phyloP scores from a whole-genome alignment of 192 early-diverging fungal species.

The Cetraspora pellucida region DNA sequence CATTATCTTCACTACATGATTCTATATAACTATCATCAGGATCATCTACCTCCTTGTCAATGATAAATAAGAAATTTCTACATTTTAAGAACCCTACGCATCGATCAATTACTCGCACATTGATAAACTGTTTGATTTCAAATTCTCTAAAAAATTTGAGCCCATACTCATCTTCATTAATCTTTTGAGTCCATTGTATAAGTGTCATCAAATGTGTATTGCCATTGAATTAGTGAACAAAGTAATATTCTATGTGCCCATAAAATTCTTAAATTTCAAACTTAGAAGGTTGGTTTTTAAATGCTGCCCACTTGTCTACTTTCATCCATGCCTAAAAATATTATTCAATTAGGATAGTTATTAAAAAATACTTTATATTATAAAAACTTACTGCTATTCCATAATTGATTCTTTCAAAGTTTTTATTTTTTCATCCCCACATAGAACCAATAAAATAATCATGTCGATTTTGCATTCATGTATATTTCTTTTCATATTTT shows the following conservation, averaged over 20 bases:
- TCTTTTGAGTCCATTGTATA: neutral
- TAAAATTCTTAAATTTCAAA: conserved; percentile 1
- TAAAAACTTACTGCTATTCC: conserved; percentile 3
- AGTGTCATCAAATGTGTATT: neutral
- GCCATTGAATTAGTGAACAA: neutral
- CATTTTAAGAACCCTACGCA: neutral
- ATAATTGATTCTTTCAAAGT: neutral
- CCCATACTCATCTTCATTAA: conserved; percentile 1
- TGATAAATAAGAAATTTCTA: neutral
- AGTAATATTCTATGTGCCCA: neutral
- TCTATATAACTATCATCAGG: neutral
- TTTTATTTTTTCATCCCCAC: neutral
- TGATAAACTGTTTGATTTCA: neutral
- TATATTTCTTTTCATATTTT: neutral
- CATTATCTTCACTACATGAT: neutral
- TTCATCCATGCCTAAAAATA: neutral
- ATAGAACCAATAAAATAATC: neutral
- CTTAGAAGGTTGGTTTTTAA: neutral
- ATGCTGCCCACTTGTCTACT: conserved; percentile 3
- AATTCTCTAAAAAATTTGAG: neutral
- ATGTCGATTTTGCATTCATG: neutral
- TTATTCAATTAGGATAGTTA: neutral
- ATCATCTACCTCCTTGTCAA: neutral
- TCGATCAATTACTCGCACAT: neutral
- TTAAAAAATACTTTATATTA: neutral